Evolutionary conservation across 23 red algal species (phyloP).

Genomic region (Gracilaria domingensis): DNA sequence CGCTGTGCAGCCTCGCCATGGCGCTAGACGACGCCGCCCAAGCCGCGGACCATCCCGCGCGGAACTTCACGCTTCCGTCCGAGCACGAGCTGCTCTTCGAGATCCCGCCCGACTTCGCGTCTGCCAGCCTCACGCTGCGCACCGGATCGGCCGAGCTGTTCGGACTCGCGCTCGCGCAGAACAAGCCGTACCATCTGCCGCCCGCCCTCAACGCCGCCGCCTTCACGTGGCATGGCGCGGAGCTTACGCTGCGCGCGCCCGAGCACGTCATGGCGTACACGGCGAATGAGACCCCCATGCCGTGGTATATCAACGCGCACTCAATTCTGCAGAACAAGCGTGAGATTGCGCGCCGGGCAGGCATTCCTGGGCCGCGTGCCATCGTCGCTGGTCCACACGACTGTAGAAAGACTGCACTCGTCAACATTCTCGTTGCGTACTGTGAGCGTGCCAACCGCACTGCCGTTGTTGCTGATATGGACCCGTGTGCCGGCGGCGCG

Average conservation of each 20-base stretch:
- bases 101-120: conserved; percentile 59
- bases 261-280: conserved; percentile 82
- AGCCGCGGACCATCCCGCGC: background rate
- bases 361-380: conserved; percentile 73
- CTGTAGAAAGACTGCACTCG: conserved; percentile 86
- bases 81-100: conserved; percentile 91
- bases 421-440: conserved; percentile 73
- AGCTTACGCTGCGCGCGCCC: conserved; percentile 60
- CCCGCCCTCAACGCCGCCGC: conserved; percentile 68
- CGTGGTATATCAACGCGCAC: conserved; percentile 77
- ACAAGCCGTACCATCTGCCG: conserved; percentile 46
- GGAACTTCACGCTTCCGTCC: conserved; percentile 31
- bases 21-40: conserved; percentile 15
- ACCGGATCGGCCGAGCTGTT: conserved; percentile 89
- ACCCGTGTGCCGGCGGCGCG: conserved; percentile 62
- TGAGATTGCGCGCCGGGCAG: conserved; percentile 18
- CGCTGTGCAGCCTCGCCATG: conserved; percentile 40
- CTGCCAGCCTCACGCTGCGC: conserved; percentile 62
- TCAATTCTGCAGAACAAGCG: conserved; percentile 81
- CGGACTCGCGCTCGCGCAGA: conserved; percentile 83
- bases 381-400: conserved; percentile 85
- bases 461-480: conserved; percentile 72
- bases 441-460: conserved; percentile 64
- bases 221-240: conserved; percentile 96
- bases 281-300: conserved; percentile 92